Conservation (phyloP, 176 grass and related monocot species). For the Melocanna baccifera region DNA sequence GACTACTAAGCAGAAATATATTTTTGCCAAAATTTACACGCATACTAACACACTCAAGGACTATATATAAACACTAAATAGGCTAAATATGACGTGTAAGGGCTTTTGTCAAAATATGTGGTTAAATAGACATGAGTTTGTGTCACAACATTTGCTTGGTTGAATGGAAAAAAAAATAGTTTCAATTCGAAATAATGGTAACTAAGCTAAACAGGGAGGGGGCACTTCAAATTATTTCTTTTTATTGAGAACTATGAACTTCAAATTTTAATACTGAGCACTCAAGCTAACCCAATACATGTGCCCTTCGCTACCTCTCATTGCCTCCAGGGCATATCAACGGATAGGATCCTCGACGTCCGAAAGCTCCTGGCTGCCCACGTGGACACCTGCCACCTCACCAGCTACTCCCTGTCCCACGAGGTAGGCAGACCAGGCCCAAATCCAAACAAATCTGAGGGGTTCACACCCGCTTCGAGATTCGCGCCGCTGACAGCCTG, state of each 20-base stretch:
- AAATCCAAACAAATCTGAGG: background rate
- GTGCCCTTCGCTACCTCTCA: background rate
- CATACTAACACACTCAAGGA: background rate
- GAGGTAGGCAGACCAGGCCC: constrained; percentile 47
- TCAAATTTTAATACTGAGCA: background rate
- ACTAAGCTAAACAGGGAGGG: background rate
- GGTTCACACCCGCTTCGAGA: constrained; percentile 6
- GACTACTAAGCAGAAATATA: background rate
- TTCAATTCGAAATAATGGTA: background rate
- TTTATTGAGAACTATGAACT: too few species aligned
- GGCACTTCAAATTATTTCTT: too few species aligned
- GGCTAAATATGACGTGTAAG: background rate
- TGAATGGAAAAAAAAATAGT: background rate
- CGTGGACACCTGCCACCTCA: constrained; percentile 87
- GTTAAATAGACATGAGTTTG: background rate
- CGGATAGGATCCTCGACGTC: constrained; percentile 77
- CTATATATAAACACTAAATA: background rate
- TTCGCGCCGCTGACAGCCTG: background rate
- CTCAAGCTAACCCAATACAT: background rate
- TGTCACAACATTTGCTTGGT: background rate
- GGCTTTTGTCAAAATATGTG: background rate
- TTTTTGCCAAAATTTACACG: background rate
- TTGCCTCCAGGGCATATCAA: constrained; percentile 70
- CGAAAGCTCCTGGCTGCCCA: constrained; percentile 81
- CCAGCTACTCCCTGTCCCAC: constrained; percentile 75